These are phyloP conservation scores for Smittium culicis DNA, from an alignment of 371 early-diverging fungal species.

Conservation along the genomic window DNA sequence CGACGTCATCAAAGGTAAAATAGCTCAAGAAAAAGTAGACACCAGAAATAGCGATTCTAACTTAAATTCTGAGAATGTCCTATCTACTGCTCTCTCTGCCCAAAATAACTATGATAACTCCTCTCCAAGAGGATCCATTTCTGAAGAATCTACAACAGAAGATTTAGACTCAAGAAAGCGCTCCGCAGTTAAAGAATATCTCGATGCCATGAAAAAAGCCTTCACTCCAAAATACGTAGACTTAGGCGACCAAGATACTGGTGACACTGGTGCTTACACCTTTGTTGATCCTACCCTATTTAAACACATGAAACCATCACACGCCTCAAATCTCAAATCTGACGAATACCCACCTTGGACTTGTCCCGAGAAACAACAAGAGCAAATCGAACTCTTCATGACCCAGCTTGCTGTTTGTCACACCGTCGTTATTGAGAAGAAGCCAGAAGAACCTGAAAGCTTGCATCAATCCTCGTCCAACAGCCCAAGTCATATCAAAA, in stretches of 20 bases:
- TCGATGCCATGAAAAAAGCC: conserved; percentile 41
- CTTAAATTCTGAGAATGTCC: neutral
- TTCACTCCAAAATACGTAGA: conserved; percentile 63
- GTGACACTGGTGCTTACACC: conserved; percentile 37
- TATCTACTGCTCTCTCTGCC: neutral
- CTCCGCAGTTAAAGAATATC: conserved; percentile 37
- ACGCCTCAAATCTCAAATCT: conserved; percentile 14
- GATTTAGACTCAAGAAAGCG: conserved; percentile 12
- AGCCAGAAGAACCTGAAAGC: conserved; percentile 11
- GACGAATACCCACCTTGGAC: conserved; percentile 31
- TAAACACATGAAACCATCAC: conserved; percentile 32
- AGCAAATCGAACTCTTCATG: conserved; percentile 59
- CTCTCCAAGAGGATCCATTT: too few relatives aligned
- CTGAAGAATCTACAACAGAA: conserved; percentile 19
- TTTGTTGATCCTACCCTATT: conserved; percentile 75
- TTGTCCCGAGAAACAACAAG: conserved; percentile 1
- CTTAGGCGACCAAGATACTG: conserved; percentile 36
- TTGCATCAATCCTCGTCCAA: neutral
- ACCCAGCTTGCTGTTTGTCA: conserved; percentile 80
- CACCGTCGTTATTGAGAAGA: conserved; percentile 73
- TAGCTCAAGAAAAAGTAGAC: conserved; percentile 30
- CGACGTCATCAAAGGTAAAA: conserved; percentile 27
- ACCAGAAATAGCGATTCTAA: conserved; percentile 18
- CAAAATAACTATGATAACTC: neutral
- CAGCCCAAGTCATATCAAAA: conserved; percentile 1